These are phyloP conservation scores for Chytriomyces hyalinus DNA, from an alignment of 192 early-diverging fungal species.

Conservation along the genomic window DNA sequence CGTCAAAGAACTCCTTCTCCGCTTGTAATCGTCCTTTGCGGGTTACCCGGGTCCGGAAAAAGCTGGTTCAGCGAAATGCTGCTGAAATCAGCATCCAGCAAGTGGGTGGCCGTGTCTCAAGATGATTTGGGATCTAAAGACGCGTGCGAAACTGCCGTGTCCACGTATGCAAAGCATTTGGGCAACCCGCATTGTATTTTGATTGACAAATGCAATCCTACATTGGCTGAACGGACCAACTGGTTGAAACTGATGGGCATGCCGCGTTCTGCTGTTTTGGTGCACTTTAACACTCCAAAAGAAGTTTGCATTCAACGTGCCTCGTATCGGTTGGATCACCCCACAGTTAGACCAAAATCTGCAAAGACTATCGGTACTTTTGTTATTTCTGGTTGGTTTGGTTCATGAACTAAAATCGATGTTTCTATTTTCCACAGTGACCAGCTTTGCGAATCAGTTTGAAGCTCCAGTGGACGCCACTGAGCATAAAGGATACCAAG, in stretches of 20 bases:
- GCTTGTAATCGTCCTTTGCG: slow-evolving; percentile 41
- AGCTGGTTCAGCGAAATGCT: slow-evolving; percentile 36
- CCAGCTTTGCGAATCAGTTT: slow-evolving; percentile 24
- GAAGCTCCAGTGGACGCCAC: not conserved
- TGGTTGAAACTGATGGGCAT: slow-evolving; percentile 32
- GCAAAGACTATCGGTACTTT: slow-evolving; percentile 27
- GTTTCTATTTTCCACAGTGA: not conserved
- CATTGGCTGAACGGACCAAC: slow-evolving; percentile 24
- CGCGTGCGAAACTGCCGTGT: slow-evolving; percentile 33
- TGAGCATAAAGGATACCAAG: slow-evolving; percentile 15
- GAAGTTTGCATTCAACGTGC: slow-evolving; percentile 42
- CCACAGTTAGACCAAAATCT: slow-evolving; percentile 37
- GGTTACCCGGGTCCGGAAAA: slow-evolving; percentile 53
- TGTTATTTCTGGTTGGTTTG: not conserved
- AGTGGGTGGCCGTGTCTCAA: slow-evolving; percentile 42
- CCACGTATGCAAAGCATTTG: slow-evolving; percentile 4
- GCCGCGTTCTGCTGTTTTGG: slow-evolving; percentile 24
- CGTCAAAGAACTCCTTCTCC: slow-evolving; percentile 20
- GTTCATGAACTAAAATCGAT: not conserved
- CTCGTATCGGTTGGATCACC: slow-evolving; percentile 38
- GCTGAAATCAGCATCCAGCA: not conserved
- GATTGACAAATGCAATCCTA: slow-evolving; percentile 51
- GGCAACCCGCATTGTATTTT: slow-evolving; percentile 25
- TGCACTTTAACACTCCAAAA: slow-evolving; percentile 38
- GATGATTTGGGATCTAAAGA: slow-evolving; percentile 40